These are phyloP conservation scores for Avicennia marina DNA, from an alignment of 257 asterid genomes.

Conservation along the genomic window DNA sequence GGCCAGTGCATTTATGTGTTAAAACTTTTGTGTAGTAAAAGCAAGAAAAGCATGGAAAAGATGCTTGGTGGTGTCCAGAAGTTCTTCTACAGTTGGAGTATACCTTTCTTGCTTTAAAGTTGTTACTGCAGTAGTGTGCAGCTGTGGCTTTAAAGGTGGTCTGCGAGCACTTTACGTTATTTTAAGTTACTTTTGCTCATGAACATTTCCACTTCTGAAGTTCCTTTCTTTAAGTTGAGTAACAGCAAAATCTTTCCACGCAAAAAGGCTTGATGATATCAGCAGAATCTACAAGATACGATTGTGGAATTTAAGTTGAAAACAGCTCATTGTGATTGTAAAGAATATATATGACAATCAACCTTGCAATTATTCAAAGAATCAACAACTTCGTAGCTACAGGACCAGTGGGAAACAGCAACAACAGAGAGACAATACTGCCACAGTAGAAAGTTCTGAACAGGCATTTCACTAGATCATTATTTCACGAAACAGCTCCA, in stretches of 20 bases:
- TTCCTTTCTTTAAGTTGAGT: background rate
- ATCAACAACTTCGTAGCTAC: constrained; percentile 20
- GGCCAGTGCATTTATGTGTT: background rate
- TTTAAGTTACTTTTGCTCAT: no score
- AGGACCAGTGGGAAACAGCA: constrained; percentile 27
- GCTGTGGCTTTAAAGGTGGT: background rate
- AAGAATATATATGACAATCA: constrained; percentile 1
- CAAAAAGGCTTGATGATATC: background rate
- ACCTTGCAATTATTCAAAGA: constrained; percentile 26
- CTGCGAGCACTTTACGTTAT: background rate
- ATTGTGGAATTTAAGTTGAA: background rate
- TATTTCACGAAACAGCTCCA: constrained; percentile 18
- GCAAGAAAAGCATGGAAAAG: background rate
- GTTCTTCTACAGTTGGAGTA: background rate
- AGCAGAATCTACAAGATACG: background rate
- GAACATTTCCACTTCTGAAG: no score
- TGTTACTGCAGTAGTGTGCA: background rate
- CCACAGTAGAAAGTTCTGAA: constrained; percentile 7
- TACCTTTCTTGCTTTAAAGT: background rate
- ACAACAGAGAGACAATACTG: constrained; percentile 14
- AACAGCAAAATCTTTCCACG: background rate
- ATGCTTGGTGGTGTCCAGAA: background rate
- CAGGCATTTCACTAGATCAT: constrained; percentile 26
- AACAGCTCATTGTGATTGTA: background rate
- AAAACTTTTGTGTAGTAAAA: no score